Conservation (phyloP, 2,329 filamentous ascomycete genomes). For the Paecilomyces fulvus region DNA sequence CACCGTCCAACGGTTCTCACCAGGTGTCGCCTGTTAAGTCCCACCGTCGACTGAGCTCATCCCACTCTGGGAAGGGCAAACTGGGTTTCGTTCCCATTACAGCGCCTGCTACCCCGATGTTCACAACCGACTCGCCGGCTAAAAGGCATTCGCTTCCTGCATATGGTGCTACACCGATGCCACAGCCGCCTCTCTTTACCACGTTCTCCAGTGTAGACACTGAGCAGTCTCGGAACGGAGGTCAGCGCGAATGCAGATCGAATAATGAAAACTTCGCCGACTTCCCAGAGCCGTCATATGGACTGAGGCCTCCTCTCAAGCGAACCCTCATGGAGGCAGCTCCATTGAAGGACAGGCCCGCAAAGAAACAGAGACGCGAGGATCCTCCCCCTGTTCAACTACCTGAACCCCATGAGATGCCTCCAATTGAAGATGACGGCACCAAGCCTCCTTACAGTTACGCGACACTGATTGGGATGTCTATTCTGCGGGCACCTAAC, state of each 20-base stretch:
- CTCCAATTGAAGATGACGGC: slow-evolving; percentile 73
- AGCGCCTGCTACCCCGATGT: slow-evolving; percentile 34
- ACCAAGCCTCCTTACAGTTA: slow-evolving; percentile 88
- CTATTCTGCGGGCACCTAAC: slow-evolving; percentile 77
- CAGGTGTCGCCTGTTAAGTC: slow-evolving; percentile 64
- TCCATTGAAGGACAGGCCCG: slow-evolving; percentile 59
- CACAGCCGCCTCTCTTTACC: slow-evolving; percentile 41
- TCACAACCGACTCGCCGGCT: slow-evolving; percentile 40
- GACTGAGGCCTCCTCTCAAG: slow-evolving; percentile 40
- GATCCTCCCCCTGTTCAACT: slow-evolving; percentile 44
- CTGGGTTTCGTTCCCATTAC: slow-evolving; percentile 54
- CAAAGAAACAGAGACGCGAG: slow-evolving; percentile 61
- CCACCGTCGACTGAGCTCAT: slow-evolving; percentile 45
- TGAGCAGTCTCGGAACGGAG: slow-evolving; percentile 41
- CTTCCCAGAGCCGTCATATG: slow-evolving; percentile 39
- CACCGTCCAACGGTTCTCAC: slow-evolving; percentile 40
- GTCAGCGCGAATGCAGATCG: slow-evolving; percentile 28
- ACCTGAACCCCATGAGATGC: slow-evolving; percentile 71
- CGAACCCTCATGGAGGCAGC: slow-evolving; percentile 64
- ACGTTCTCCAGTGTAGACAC: slow-evolving; percentile 39
- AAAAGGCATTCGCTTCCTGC: slow-evolving; percentile 33
- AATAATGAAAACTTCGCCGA: slow-evolving; percentile 39
- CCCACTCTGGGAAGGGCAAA: slow-evolving; percentile 50
- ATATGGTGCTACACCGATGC: slow-evolving; percentile 25
- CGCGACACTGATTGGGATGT: slow-evolving; percentile 91